Evolutionary conservation across 83 land plant species (phyloP).

Genomic region (Thuja plicata): DNA sequence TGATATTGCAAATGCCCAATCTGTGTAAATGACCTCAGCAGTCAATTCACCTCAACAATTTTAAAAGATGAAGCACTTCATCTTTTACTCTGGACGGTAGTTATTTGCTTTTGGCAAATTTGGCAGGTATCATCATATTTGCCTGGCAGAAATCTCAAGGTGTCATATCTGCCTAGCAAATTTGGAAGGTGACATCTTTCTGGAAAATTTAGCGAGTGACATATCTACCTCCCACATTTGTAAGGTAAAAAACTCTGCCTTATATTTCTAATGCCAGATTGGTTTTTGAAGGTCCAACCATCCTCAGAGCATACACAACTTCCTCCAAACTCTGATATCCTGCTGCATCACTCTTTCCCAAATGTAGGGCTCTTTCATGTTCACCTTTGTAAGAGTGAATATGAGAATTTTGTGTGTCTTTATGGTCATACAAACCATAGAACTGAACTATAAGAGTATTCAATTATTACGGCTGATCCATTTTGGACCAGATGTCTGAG

Average conservation of each 20-base stretch:
- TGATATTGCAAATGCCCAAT: no score
- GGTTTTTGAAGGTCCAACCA: not conserved
- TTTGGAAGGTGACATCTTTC: not conserved
- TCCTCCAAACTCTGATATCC: not conserved
- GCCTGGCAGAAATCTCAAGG: not conserved
- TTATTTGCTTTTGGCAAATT: not conserved
- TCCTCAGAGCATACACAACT: not conserved
- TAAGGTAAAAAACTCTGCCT: not conserved
- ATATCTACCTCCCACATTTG: not conserved
- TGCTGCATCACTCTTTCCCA: not conserved
- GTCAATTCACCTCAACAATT: no score
- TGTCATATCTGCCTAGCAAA: not conserved
- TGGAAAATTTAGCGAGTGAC: not conserved
- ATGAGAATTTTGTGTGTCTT: no score
- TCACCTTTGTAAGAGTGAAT: not conserved
- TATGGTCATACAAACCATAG: no score
- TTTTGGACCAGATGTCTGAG: no score
- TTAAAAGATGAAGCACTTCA: no score
- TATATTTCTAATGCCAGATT: not conserved
- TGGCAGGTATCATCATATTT: not conserved
- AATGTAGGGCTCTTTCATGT: not conserved
- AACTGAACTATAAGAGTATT: no score
- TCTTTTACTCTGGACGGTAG: no score
- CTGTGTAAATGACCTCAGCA: no score
- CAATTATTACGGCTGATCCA: no score